Base-by-base conservation (phyloP, 2,329 filamentous ascomycete genomes). In the Penicillium expansum region DNA sequence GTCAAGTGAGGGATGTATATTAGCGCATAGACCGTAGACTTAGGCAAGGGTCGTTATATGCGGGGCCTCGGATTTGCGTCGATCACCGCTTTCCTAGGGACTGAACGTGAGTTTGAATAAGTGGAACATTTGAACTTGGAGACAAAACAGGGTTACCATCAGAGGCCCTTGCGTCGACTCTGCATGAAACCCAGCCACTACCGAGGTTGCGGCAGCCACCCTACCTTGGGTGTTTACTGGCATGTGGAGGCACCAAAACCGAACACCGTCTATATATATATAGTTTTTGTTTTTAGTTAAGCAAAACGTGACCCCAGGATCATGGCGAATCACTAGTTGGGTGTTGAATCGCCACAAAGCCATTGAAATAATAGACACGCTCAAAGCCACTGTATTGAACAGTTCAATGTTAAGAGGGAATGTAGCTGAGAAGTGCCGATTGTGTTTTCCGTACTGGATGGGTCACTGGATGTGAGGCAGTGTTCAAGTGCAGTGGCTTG, bases 21-120 rank as follows among this genome's bases (percentile, higher is more conserved):
- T 47, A 29, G 14, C n/a, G 50, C 39, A 52, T 22, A 22, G 32
- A 10, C 41, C 14, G 32, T 38, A 48, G 41, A 42, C 30, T 20
- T 11, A 58, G 41, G 55, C 35, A 63, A 57, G 54, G 58, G 58
- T 38, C 32, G 14, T 33, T 22, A 35, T 29, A 27, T 42, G 41
- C 45, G 41, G 42, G 37, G 6, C 10, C 44, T 30, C 3, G 5
- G 24, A 35, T n/a, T 8, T 43, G 30, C 27, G 32, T 45, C 18
- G 49, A 52, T 44, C 47, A 33, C 33, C 39, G 9, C n/a, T 47
- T 38, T 38, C n/a, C 18, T 37, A 27, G 30, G 48, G 35, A 55
- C 22, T 24, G 30, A 37, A 44, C 32, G 13, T 32, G 52, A 44
- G 18, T 37, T 50, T 35, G 20, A n/a, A 16, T 1, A 41, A 49